Conservation (phyloP, 306 rosid genomes). For the Canavalia ensiformis region DNA sequence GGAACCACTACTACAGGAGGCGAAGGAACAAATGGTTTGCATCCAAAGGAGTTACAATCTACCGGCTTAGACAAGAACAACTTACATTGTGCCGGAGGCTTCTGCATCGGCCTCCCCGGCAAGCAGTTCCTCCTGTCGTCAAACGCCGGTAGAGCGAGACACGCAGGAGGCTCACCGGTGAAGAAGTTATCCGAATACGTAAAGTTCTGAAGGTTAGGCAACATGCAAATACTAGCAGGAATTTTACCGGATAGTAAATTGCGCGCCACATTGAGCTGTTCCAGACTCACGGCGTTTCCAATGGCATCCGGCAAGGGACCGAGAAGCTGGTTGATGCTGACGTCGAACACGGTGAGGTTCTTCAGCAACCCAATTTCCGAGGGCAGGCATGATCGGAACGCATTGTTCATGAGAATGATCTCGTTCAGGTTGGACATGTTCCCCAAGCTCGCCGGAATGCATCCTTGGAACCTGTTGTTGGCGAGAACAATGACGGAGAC, state of each 20-base stretch:
- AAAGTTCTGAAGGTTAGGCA: conserved; percentile 87
- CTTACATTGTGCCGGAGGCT: conserved; percentile 64
- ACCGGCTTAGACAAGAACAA: conserved; percentile 74
- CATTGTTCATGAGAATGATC: conserved; percentile 61
- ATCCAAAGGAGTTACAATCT: conserved; percentile 75
- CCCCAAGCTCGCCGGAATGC: conserved; percentile 73
- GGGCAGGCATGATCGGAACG: conserved; percentile 66
- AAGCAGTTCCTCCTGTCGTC: conserved; percentile 81
- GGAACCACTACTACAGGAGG: conserved; percentile 37
- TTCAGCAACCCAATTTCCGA: conserved; percentile 65
- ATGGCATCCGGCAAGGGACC: conserved; percentile 65
- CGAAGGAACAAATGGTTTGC: conserved; percentile 58
- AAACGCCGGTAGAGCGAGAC: conserved; percentile 58
- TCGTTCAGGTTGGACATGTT: conserved; percentile 77
- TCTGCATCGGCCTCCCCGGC: conserved; percentile 77
- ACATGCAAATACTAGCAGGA: conserved; percentile 71
- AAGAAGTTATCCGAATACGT: conserved; percentile 87
- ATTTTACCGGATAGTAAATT: conserved; percentile 67
- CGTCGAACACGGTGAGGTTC: conserved; percentile 72
- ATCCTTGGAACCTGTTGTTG: conserved; percentile 72
- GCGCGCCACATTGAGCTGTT: conserved; percentile 69
- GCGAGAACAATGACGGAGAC: conserved; percentile 81
- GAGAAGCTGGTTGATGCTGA: conserved; percentile 61
- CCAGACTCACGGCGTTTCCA: conserved; percentile 63
- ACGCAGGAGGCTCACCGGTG: conserved; percentile 84